Evolutionary conservation across 164 flowering plant genomes (phyloP), one percentile per base, ranked within the genome.

Genomic region (Nymphaea thermarum): DNA sequence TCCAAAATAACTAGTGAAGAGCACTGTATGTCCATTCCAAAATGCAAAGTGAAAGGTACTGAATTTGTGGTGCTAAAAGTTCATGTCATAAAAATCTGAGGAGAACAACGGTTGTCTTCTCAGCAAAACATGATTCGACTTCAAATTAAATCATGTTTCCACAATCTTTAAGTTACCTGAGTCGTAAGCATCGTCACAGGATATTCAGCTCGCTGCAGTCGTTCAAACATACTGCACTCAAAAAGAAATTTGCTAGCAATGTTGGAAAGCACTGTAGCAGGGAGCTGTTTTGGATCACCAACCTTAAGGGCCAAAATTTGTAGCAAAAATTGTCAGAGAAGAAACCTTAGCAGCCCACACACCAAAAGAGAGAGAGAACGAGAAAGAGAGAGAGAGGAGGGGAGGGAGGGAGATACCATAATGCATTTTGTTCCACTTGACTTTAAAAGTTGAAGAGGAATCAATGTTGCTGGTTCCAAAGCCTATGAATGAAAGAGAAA

Each of bases 271-370:
- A 95, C 99, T 15, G 98, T 92, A n/a, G 98, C 99, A 71, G 99
- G 99, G 80, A 95, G 98, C 80, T 95, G 99, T 83, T 95, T 92
- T 44, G 99, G 99, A 80, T 92, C 98, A 17, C 99, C 98, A 77
- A 95, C 99, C 98, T 93, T 76, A 65, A 79, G 67, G 65, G 76
- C 71, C 4, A 72, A 45, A 62, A 71, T 67, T 55, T 12, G 6
- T 44, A 25, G 36, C 36, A 63, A 11, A 25, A 7, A 51, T 15
- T 51, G 57, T 51, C 57, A 51, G 57, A 10, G 14, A 51, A 8
- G 12, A 7, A 8, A 51, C 57, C 12, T 51, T 51, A 51, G 8
- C 14, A 51, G 15, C 8, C 57, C 14, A 10, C 57, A 51, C 57
- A 51, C 36, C 36, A 25, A 25, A 25, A 25, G 36, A 25, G 36